A percentile compares a stretch with the other conserved stretches of the same genome.
Conservation (phyloP, 2,329 filamentous ascomycete genomes). For the Claviceps fusiformis region DNA sequence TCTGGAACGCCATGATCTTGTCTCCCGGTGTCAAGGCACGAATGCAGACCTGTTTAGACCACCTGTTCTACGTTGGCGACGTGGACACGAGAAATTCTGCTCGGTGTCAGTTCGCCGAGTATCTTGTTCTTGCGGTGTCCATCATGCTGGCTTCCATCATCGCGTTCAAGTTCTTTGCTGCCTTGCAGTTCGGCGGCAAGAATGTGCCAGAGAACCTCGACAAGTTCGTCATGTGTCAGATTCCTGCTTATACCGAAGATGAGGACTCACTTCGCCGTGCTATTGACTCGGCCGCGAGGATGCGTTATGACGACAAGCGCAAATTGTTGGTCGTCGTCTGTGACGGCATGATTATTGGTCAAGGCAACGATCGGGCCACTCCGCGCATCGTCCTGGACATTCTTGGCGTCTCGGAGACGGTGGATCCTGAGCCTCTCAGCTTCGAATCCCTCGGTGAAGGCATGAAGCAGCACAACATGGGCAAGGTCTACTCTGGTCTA, state of each 20-base stretch:
- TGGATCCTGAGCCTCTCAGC: constrained; percentile 90
- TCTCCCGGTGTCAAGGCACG: constrained; percentile 40
- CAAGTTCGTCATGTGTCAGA: constrained; percentile 96
- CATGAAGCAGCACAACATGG: constrained; percentile 98
- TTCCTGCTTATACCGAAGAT: constrained; percentile 95
- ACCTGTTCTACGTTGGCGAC: constrained; percentile 87
- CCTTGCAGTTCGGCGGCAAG: constrained; percentile 83
- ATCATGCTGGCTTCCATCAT: constrained; percentile 70
- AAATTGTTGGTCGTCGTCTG: constrained; percentile 88
- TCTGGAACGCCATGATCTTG: constrained; percentile 61
- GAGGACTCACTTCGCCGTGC: constrained; percentile 94
- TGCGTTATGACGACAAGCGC: constrained; percentile 96
- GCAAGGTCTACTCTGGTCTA: constrained; percentile 92
- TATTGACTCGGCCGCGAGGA: constrained; percentile 87
- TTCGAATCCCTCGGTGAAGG: constrained; percentile 95
- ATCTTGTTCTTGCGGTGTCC: constrained; percentile 77
- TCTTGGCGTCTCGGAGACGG: constrained; percentile 81
- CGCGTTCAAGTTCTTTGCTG: constrained; percentile 91
- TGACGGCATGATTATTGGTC: constrained; percentile 98
- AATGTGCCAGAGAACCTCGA: constrained; percentile 91
- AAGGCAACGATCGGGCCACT: constrained; percentile 92
- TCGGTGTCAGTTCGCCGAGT: constrained; percentile 75
- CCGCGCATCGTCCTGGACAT: constrained; percentile 95
- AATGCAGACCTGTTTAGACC: constrained; percentile 78
- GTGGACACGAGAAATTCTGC: constrained; percentile 81